Percentiles rank a stretch among this genome's conserved stretches.
These are phyloP conservation scores for Anthracocystis panici-leucophaei DNA, from an alignment of 1,284 basidiomycete genomes.

Conservation along the genomic window DNA sequence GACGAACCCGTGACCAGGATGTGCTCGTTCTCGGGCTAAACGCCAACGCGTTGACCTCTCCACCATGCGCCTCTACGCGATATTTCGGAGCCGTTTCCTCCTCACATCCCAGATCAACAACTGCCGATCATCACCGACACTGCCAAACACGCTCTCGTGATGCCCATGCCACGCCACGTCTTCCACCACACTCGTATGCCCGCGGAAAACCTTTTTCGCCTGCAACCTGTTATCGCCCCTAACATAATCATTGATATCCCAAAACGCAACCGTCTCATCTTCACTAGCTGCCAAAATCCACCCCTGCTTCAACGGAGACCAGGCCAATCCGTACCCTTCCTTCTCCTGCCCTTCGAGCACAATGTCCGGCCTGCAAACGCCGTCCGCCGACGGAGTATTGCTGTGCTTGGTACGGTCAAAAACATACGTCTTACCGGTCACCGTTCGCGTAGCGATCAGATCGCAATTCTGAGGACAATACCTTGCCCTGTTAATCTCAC, in stretches of 20 bases:
- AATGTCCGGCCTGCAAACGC: slow-evolving; percentile 88
- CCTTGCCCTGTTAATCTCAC: slow-evolving; percentile 95
- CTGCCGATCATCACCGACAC: slow-evolving; percentile 96
- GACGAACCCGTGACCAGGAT: slow-evolving; percentile 93
- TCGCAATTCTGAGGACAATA: slow-evolving; percentile 99
- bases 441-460: slow-evolving; percentile 92
- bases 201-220: slow-evolving; percentile 84
- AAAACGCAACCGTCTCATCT: slow-evolving; percentile 95
- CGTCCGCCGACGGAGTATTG: slow-evolving; percentile 85
- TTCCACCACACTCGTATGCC: slow-evolving; percentile 75
- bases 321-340: slow-evolving; percentile 94
- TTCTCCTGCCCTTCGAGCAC: slow-evolving; percentile 86
- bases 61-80: slow-evolving; percentile 82
- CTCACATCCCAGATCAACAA: slow-evolving; percentile 96
- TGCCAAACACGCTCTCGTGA: slow-evolving; percentile 87
- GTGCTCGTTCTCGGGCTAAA: slow-evolving; percentile 85
- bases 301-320: slow-evolving; percentile 85
- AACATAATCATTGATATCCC: slow-evolving; percentile 91
- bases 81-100: slow-evolving; percentile 76
- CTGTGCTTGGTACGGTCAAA: slow-evolving; percentile 98
- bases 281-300: slow-evolving; percentile 92
- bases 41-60: slow-evolving; percentile 89
- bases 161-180: slow-evolving; percentile 96
- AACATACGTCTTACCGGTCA: slow-evolving; percentile 88
- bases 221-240: slow-evolving; percentile 84